These are phyloP conservation scores for Pseudogymnoascus sp. DNA, from an alignment of 2,329 filamentous ascomycete genomes.

Conservation along the genomic window DNA sequence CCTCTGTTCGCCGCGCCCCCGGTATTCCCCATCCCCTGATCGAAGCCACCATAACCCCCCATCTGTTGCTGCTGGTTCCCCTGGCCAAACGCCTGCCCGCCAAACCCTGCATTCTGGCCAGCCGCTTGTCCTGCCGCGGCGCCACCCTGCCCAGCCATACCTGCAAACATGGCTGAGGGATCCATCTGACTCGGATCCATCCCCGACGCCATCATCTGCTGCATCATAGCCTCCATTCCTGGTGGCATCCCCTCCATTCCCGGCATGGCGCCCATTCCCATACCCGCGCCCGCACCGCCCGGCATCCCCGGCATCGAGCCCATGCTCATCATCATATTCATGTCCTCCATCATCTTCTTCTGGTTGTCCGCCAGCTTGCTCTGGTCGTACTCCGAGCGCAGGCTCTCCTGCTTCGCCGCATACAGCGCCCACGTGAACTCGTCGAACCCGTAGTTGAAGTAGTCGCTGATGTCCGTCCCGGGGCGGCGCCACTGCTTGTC, in stretches of 20 bases:
- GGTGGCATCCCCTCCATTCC: constrained; percentile 57
- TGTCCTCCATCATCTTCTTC: constrained; percentile 73
- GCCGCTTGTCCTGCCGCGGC: constrained; percentile 39
- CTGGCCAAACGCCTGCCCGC: constrained; percentile 41
- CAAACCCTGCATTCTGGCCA: constrained; percentile 39
- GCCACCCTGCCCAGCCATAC: constrained; percentile 39
- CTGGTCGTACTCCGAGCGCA: constrained; percentile 68
- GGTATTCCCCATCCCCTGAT: constrained; percentile 23
- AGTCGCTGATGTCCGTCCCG: constrained; percentile 89
- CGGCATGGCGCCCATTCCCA: constrained; percentile 37
- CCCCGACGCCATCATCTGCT: constrained; percentile 59
- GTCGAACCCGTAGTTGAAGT: constrained; percentile 98
- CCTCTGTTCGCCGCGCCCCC: constrained; percentile 16
- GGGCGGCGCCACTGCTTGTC: constrained; percentile 94
- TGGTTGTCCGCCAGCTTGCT: constrained; percentile 54
- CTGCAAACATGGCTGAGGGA: constrained; percentile 53
- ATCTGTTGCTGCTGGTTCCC: constrained; percentile 24
- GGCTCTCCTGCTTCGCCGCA: constrained; percentile 74
- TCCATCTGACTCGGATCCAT: constrained; percentile 63
- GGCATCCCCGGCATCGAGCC: constrained; percentile 39
- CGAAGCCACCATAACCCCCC: constrained; percentile 22
- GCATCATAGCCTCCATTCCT: constrained; percentile 62
- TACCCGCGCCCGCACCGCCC: constrained; percentile 28
- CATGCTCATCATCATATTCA: constrained; percentile 61
- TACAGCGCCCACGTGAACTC: constrained; percentile 98